Evolutionary conservation across 352 stramenopile species (phyloP).

Genomic region (Phytophthora sojae): DNA sequence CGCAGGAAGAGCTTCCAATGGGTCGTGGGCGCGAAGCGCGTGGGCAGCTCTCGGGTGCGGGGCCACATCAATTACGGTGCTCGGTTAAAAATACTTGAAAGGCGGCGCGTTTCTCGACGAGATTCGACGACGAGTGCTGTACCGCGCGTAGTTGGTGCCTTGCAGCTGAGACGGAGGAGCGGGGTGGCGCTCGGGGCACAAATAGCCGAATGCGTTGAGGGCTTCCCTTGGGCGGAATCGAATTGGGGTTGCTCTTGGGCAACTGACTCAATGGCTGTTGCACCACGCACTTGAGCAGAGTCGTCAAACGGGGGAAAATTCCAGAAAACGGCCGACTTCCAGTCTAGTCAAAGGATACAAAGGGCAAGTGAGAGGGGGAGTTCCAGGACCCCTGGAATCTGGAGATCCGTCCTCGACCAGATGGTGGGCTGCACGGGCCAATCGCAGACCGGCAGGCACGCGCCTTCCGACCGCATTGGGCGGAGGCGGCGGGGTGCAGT

Average conservation of each 20-base stretch:
- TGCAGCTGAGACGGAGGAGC: slow-evolving; percentile 8
- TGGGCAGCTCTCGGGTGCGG: slow-evolving; percentile 39
- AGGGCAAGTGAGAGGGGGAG: slow-evolving; percentile 8
- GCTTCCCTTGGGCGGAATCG: neutral
- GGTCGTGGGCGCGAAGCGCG: slow-evolving; percentile 33
- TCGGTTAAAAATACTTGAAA: slow-evolving; percentile 19
- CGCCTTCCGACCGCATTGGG: slow-evolving; percentile 24
- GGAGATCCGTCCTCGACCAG: neutral
- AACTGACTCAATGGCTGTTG: slow-evolving; percentile 5
- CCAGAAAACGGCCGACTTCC: too few species aligned
- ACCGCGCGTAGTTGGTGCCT: neutral
- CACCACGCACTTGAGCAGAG: too few species aligned
- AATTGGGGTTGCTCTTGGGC: neutral
- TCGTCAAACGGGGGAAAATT: too few species aligned
- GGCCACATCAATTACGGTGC: slow-evolving; percentile 32
- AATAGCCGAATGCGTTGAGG: slow-evolving; percentile 31
- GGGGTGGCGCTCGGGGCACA: neutral
- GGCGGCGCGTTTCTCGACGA: neutral
- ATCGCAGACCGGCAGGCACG: slow-evolving; percentile 21
- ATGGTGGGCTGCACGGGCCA: slow-evolving; percentile 1
- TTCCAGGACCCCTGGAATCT: slow-evolving; percentile 21
- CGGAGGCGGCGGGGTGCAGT: slow-evolving; percentile 19
- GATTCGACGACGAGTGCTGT: neutral
- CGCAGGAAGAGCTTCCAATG: slow-evolving; percentile 42
- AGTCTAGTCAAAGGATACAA: too few species aligned